A percentile compares a stretch with the other conserved stretches of the same genome.
phyloP scores from a whole-genome alignment of 2,329 filamentous ascomycete species.

The Penicillium sp. region DNA sequence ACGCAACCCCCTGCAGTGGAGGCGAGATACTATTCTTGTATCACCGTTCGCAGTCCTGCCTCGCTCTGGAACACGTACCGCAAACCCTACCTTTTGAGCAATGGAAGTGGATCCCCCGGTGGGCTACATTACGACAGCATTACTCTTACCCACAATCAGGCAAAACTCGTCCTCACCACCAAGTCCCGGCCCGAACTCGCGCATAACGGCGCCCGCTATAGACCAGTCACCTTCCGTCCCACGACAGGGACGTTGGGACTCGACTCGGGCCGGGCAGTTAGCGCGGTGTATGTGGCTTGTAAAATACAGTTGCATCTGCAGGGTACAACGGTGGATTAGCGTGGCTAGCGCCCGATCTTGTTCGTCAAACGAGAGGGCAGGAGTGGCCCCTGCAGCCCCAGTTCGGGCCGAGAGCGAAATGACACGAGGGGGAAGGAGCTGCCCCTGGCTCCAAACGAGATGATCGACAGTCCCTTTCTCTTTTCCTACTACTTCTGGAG shows the following conservation, averaged over 20 bases:
- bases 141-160: no score
- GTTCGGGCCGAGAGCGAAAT: neutral
- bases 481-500: no score
- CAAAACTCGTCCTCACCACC: no score
- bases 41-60: neutral
- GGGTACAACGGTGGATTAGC: neutral
- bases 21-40: neutral
- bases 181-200: neutral
- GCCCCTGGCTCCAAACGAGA: neutral
- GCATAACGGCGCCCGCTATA: neutral
- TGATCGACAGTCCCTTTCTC: constrained; percentile 1
- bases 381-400: neutral
- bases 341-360: neutral
- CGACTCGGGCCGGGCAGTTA: neutral
- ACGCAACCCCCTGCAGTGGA: neutral
- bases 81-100: neutral
- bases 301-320: neutral
- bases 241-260: neutral
- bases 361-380: neutral
- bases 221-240: neutral
- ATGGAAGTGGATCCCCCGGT: no score
- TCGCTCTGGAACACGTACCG: no score
- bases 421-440: neutral
- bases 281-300: neutral
- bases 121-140: no score